Base-by-base conservation (phyloP, 2,329 filamentous ascomycete species). In the Byssothecium circinans region DNA sequence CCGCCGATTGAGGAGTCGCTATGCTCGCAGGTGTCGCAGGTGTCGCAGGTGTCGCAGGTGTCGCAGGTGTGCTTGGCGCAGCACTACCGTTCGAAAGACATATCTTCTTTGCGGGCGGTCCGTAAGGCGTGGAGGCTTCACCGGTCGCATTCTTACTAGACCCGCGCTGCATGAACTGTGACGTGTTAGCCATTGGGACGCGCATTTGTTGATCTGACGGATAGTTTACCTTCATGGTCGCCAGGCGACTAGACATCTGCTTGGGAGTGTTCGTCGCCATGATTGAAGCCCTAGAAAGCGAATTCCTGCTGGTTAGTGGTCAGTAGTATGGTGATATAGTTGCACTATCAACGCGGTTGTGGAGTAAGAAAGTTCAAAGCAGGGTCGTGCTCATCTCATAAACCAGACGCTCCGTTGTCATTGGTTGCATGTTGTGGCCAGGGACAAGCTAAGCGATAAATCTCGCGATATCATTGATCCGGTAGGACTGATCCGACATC, bases 161-260 rank as follows among this genome's bases (percentile, higher is more conserved):
- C 53, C 88, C 88, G 62, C 91, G 83, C 77, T 95, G 91, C 91
- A 96, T 96, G 69, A 96, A 96, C 77, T 84, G 60, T 47, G 48
- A 25, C 2, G 32, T 43, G 27, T 62, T 30, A 58, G 53, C 42
- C 33, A 42, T 47, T 36, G 39, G 36, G 36, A 38, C 42, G 22
- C 45, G 20, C 35, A 25, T 12, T 12, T 38, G 12, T 29, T 29
- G 14, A 23, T 8, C 19, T 25, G 35, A 12, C 25, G 33, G 17
- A 23, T 15, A 40, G 33, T 47, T 29, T 65, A 79, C 81, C 73
- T 95, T 95, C 91, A 96, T 96, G 30, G 88, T 91, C 65, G 95
- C 79, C 39, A 96, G 85, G 58, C 91, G 85, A 49, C 87, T 91
- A 54, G 91, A 96, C 84, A 95, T 91, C 37, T 79, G 80, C 71